Percentiles rank a stretch among this genome's conserved stretches.
Conservation (phyloP, 169 alveolate species). For the Eimeria falciformis region DNA sequence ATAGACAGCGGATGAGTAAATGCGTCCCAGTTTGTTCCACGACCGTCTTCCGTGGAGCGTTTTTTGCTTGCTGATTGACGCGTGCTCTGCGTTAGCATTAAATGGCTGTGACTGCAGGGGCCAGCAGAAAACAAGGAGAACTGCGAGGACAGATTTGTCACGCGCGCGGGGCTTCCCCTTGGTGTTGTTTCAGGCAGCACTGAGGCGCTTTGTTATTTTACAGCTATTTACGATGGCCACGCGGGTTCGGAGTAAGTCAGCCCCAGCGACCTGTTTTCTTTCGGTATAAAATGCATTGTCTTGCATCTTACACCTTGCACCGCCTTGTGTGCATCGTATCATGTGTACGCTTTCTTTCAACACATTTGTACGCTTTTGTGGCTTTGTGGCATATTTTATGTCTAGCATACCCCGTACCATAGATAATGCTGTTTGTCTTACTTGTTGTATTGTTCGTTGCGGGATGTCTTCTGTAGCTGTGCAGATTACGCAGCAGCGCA, state of each 20-base stretch:
- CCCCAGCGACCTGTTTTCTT: too few species aligned
- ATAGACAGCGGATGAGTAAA: too few species aligned
- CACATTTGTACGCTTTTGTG: not conserved
- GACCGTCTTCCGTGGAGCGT: not conserved
- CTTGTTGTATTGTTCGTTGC: not conserved
- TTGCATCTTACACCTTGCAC: too few species aligned
- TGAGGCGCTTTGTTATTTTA: slow-evolving; percentile 87
- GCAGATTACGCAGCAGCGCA: slow-evolving; percentile 86
- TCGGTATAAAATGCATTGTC: too few species aligned
- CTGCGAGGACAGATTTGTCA: slow-evolving; percentile 85
- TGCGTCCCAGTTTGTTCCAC: too few species aligned
- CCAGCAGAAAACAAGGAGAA: slow-evolving; percentile 74
- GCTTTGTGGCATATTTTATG: not conserved
- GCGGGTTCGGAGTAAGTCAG: slow-evolving; percentile 85
- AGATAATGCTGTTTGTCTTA: too few species aligned
- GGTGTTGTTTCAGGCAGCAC: slow-evolving; percentile 81
- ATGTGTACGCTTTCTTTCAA: not conserved
- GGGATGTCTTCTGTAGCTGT: slow-evolving; percentile 78
- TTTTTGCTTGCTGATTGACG: not conserved
- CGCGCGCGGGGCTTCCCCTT: slow-evolving; percentile 85
- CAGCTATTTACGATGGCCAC: slow-evolving; percentile 90
- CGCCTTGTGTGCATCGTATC: too few species aligned
- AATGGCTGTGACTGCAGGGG: slow-evolving; percentile 24
- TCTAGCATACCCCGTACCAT: not conserved
- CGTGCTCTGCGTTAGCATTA: not conserved